These are phyloP conservation scores for Citrus inodora DNA, from an alignment of 345 rosid genomes.

Conservation along the genomic window DNA sequence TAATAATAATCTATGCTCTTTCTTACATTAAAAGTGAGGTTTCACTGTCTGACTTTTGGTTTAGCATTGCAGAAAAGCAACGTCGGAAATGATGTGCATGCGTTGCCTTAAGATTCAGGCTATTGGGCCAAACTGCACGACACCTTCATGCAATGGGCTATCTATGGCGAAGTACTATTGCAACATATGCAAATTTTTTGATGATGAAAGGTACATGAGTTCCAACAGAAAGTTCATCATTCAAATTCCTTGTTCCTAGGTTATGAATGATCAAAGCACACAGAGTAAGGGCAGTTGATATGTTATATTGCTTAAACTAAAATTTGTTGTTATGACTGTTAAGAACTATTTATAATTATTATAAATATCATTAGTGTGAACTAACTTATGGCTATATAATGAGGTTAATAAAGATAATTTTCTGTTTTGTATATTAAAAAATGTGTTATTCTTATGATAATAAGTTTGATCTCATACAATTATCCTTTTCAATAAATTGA, in stretches of 20 bases:
- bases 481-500: too few species aligned
- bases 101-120: conserved; percentile 52
- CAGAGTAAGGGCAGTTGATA: neutral
- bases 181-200: conserved; percentile 87
- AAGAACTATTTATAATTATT: too few species aligned
- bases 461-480: too few species aligned
- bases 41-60: conserved; percentile 15
- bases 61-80: conserved; percentile 47
- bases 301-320: neutral
- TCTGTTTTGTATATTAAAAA: neutral
- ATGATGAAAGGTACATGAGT: conserved; percentile 70
- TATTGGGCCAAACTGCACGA: conserved; percentile 47
- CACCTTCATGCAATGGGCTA: conserved; percentile 48
- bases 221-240: neutral
- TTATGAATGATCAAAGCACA: neutral
- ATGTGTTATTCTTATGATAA: too few species aligned
- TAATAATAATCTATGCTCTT: conserved; percentile 9
- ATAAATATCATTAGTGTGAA: too few species aligned
- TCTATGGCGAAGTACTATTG: conserved; percentile 70
- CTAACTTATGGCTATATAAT: neutral
- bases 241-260: neutral
- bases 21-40: conserved; percentile 6
- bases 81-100: conserved; percentile 80
- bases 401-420: neutral
- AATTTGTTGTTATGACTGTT: neutral